These are phyloP conservation scores for Tulasnella sp. DNA, from an alignment of 768 basidiomycete genomes.

Conservation along the genomic window DNA sequence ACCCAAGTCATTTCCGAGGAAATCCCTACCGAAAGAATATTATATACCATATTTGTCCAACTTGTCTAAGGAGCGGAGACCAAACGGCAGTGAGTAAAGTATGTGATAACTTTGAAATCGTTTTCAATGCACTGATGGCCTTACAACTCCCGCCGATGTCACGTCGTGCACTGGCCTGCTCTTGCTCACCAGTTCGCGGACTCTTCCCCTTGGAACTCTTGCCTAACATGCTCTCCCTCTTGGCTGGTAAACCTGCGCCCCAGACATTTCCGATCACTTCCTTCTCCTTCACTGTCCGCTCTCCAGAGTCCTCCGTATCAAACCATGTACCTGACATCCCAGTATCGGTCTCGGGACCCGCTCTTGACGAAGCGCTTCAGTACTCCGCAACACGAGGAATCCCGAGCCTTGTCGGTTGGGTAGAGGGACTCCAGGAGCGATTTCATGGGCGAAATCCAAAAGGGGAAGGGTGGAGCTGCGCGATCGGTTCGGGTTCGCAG, in stretches of 20 bases:
- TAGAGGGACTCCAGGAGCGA: slow-evolving; percentile 56
- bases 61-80: background rate
- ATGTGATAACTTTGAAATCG: background rate
- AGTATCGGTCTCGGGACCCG: slow-evolving; percentile 45
- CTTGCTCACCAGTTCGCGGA: slow-evolving; percentile 38
- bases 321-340: slow-evolving; percentile 36
- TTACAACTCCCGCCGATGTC: too few species aligned
- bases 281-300: slow-evolving; percentile 50
- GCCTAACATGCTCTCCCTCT: slow-evolving; percentile 68
- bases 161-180: too few species aligned
- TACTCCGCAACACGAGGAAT: slow-evolving; percentile 66
- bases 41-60: background rate
- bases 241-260: slow-evolving; percentile 88
- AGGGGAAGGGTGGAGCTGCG: slow-evolving; percentile 63
- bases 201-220: slow-evolving; percentile 69
- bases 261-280: slow-evolving; percentile 86
- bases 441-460: slow-evolving; percentile 48
- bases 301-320: slow-evolving; percentile 26
- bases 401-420: slow-evolving; percentile 53
- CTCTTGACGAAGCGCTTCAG: slow-evolving; percentile 60
- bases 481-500: slow-evolving; percentile 77
- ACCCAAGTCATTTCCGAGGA: too few species aligned
- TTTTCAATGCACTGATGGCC: background rate
- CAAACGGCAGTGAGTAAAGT: slow-evolving; percentile 1
- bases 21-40: background rate